These are phyloP conservation scores for Evernia prunastri DNA, from an alignment of 495 filamentous ascomycete species.

Conservation along the genomic window DNA sequence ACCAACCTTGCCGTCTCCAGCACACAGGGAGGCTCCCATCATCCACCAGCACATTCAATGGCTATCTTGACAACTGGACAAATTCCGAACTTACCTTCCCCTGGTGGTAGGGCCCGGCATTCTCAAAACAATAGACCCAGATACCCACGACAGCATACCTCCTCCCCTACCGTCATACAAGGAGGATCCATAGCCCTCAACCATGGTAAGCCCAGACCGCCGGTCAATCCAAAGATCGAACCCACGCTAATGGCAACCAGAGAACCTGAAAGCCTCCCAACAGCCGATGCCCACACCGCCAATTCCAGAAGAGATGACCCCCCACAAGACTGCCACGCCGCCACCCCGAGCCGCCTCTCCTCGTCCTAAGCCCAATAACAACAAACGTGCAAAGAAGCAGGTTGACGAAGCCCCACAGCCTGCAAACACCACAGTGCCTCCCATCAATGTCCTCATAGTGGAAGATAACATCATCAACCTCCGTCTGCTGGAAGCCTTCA, in stretches of 20 bases:
- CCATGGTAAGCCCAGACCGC: slow-evolving; percentile 20
- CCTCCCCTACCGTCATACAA: slow-evolving; percentile 66
- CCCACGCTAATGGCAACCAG: slow-evolving; percentile 12
- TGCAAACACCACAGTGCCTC: slow-evolving; percentile 56
- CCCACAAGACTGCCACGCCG: slow-evolving; percentile 43
- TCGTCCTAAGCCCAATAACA: slow-evolving; percentile 30
- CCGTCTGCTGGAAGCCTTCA: slow-evolving; percentile 85
- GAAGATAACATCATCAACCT: slow-evolving; percentile 99
- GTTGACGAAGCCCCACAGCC: slow-evolving; percentile 30
- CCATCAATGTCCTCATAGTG: slow-evolving; percentile 95
- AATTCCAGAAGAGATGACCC: slow-evolving; percentile 37
- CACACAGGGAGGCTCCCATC: slow-evolving; percentile 27
- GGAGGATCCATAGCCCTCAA: slow-evolving; percentile 33
- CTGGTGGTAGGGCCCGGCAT: slow-evolving; percentile 52
- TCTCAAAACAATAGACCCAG: slow-evolving; percentile 47
- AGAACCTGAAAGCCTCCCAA: slow-evolving; percentile 23
- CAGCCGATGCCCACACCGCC: slow-evolving; percentile 54
- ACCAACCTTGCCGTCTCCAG: slow-evolving; percentile 27
- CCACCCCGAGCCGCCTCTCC: slow-evolving; percentile 57
- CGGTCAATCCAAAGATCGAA: neutral
- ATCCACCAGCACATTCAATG: slow-evolving; percentile 49
- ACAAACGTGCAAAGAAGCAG: slow-evolving; percentile 31
- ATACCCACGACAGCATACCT: slow-evolving; percentile 64
- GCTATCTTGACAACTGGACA: slow-evolving; percentile 74
- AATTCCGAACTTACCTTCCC: slow-evolving; percentile 76